Evolutionary conservation across 169 alveolate species (phyloP).

Genomic region (Eimeria acervulina): DNA sequence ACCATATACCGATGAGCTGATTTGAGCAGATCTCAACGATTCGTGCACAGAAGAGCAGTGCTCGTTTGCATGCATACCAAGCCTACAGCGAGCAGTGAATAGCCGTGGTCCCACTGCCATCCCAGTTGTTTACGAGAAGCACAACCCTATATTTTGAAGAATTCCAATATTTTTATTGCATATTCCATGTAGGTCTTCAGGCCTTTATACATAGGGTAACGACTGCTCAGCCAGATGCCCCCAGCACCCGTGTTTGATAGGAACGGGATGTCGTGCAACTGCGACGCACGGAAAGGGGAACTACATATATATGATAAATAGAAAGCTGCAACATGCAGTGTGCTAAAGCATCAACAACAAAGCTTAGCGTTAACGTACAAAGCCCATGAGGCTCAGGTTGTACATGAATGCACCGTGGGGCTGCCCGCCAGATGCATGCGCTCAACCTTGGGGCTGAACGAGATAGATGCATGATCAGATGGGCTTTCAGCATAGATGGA

Average conservation of each 20-base stretch:
- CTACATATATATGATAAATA: not conserved
- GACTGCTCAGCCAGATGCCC: not conserved
- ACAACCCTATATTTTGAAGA: not conserved
- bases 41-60: not conserved
- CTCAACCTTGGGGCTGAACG: slow-evolving; percentile 28
- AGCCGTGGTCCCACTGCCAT: not conserved
- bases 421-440: slow-evolving; percentile 68
- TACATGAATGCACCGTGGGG: slow-evolving; percentile 17
- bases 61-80: not conserved
- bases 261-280: slow-evolving; percentile 15
- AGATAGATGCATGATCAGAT: not conserved
- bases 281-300: not conserved
- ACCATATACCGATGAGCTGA: not conserved
- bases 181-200: not conserved
- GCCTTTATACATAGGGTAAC: not conserved
- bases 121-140: not conserved
- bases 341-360: not conserved
- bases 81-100: not conserved
- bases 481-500: not conserved
- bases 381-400: not conserved
- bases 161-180: not conserved
- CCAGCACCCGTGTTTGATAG: not conserved
- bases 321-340: not conserved
- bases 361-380: not conserved
- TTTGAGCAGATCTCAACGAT: not conserved